These are phyloP conservation scores for Exophiala sp. DNA, from an alignment of 2,329 filamentous ascomycete species.

Conservation along the genomic window DNA sequence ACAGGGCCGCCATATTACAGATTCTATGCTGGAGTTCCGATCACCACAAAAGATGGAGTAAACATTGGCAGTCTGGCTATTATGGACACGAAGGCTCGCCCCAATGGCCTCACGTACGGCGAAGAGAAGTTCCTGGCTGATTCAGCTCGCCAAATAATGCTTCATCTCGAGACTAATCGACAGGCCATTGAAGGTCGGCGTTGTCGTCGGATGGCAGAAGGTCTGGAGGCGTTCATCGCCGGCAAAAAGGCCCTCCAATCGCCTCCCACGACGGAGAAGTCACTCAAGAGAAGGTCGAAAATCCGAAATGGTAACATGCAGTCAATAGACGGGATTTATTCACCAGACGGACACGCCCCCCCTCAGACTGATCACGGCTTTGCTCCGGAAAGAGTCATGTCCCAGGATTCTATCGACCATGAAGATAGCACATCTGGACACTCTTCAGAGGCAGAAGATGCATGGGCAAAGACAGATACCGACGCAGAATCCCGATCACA, in stretches of 20 bases:
- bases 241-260: constrained; percentile 24
- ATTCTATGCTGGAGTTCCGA: constrained; percentile 33
- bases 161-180: constrained; percentile 31
- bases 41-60: constrained; percentile 32
- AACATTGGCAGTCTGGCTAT: constrained; percentile 35
- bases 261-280: constrained; percentile 24
- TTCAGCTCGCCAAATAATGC: constrained; percentile 31
- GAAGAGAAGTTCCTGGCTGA: constrained; percentile 29
- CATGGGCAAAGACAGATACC: constrained; percentile 31
- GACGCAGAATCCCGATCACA: constrained; percentile 33
- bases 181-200: constrained; percentile 29
- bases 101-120: constrained; percentile 18
- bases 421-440: constrained; percentile 16
- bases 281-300: constrained; percentile 5
- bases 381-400: background rate
- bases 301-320: background rate
- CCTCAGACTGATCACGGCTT: background rate
- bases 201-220: constrained; percentile 24
- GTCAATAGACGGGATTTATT: background rate
- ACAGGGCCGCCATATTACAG: constrained; percentile 29
- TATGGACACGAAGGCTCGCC: constrained; percentile 27
- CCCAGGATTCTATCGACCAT: background rate
- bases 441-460: constrained; percentile 34
- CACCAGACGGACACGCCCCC: background rate
- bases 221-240: constrained; percentile 32